Evolutionary conservation across 1,284 basidiomycete genomes (phyloP).

Genomic region (Rhodotorula glutinis): DNA sequence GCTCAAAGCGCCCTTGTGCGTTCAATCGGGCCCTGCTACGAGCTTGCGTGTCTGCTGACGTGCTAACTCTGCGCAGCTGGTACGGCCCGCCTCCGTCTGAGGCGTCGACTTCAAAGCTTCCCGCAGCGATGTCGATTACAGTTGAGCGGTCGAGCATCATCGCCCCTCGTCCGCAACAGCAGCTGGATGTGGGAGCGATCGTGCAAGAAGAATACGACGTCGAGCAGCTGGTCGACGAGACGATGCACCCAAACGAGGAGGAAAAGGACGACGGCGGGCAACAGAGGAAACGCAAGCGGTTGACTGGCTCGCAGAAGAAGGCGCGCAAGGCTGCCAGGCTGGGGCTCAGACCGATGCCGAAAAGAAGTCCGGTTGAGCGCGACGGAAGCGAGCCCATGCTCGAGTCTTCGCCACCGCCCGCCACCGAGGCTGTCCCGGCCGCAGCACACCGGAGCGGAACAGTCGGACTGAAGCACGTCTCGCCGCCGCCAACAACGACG

Average conservation of each 20-base stretch:
- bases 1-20: conserved; percentile 29
- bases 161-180: not conserved
- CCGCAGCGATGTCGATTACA: not conserved
- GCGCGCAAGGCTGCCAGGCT: conserved; percentile 25
- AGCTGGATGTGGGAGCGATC: not conserved
- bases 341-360: not conserved
- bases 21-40: not conserved
- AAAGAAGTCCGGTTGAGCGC: too few species aligned
- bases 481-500: too few species aligned
- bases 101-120: conserved; percentile 19
- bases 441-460: too few species aligned
- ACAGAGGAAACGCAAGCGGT: conserved; percentile 26
- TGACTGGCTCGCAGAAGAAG: conserved; percentile 30
- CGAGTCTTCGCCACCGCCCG: too few species aligned
- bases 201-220: not conserved
- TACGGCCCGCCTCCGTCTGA: conserved; percentile 22
- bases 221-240: not conserved
- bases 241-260: not conserved
- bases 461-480: too few species aligned
- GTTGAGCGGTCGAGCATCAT: not conserved
- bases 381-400: not conserved
- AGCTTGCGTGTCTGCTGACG: too few species aligned
- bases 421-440: too few species aligned
- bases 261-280: not conserved
- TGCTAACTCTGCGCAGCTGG: conserved; percentile 19